Evolutionary conservation across 2,329 filamentous ascomycete genomes (phyloP).

Genomic region (Sporothrix dimorphospora): DNA sequence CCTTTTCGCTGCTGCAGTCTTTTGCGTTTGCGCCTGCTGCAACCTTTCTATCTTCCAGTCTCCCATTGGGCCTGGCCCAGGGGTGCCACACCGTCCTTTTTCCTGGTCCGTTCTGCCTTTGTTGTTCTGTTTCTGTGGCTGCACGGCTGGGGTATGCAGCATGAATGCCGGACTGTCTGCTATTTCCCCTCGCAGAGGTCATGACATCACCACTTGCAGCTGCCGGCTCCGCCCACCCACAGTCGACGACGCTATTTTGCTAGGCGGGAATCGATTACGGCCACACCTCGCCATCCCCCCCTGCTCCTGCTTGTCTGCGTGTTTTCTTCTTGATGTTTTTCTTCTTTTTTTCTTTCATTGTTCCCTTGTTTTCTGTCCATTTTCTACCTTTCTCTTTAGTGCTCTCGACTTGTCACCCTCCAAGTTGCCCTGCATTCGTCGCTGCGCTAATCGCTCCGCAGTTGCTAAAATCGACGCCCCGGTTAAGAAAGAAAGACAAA

Average conservation of each 20-base stretch:
- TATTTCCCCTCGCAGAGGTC: conserved; percentile 21
- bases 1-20: background rate
- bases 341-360: background rate
- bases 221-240: conserved; percentile 17
- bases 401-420: conserved; percentile 17
- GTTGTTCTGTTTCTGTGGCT: background rate
- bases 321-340: background rate
- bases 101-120: background rate
- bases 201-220: conserved; percentile 29
- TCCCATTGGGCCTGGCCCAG: background rate
- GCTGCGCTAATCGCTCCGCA: conserved; percentile 15
- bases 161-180: conserved; percentile 3
- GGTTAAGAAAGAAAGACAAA: background rate
- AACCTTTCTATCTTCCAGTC: background rate
- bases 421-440: conserved; percentile 18
- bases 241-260: conserved; percentile 1
- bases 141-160: conserved; percentile 16
- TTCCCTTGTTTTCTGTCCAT: conserved; percentile 16
- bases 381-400: conserved; percentile 4
- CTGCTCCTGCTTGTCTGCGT: background rate
- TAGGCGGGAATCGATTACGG: conserved; percentile 21
- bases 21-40: background rate
- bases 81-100: background rate
- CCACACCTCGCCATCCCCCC: background rate
- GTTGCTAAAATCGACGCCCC: background rate